These are phyloP conservation scores for Dactylellina sp. DNA, from an alignment of 2,329 filamentous ascomycete species.

Conservation along the genomic window DNA sequence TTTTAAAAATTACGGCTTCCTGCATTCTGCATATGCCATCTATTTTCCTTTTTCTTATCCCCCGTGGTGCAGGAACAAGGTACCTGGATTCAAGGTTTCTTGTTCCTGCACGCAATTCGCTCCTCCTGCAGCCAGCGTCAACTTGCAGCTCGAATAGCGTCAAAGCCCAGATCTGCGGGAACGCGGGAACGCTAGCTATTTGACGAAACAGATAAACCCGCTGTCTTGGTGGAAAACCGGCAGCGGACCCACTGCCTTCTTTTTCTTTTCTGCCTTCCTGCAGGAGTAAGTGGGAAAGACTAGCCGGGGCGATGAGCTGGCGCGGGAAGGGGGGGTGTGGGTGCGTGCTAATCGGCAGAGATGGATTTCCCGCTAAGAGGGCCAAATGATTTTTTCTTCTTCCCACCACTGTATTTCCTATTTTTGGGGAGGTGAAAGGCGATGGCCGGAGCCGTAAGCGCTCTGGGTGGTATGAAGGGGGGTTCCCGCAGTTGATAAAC, in stretches of 20 bases:
- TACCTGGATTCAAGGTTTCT: slow-evolving; percentile 15
- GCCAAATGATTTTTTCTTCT: slow-evolving; percentile 32
- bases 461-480: background rate
- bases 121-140: slow-evolving; percentile 10
- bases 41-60: slow-evolving; percentile 15
- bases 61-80: background rate
- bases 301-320: slow-evolving; percentile 51
- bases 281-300: slow-evolving; percentile 40
- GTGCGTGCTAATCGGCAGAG: slow-evolving; percentile 14
- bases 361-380: slow-evolving; percentile 28
- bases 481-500: background rate
- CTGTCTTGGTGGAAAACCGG: slow-evolving; percentile 4
- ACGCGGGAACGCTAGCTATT: slow-evolving; percentile 42
- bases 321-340: slow-evolving; percentile 11
- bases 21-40: slow-evolving; percentile 11
- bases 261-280: too few relatives aligned
- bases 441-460: slow-evolving; percentile 6
- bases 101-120: background rate
- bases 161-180: slow-evolving; percentile 44
- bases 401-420: slow-evolving; percentile 13
- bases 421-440: slow-evolving; percentile 16
- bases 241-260: slow-evolving; percentile 34
- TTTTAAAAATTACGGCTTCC: slow-evolving; percentile 7
- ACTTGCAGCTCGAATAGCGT: slow-evolving; percentile 21
- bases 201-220: slow-evolving; percentile 13